A percentile compares a stretch with the other conserved stretches of the same genome.
Evolutionary conservation across 495 filamentous ascomycete genomes (phyloP).

Genomic region (Podospora pseudocomata): DNA sequence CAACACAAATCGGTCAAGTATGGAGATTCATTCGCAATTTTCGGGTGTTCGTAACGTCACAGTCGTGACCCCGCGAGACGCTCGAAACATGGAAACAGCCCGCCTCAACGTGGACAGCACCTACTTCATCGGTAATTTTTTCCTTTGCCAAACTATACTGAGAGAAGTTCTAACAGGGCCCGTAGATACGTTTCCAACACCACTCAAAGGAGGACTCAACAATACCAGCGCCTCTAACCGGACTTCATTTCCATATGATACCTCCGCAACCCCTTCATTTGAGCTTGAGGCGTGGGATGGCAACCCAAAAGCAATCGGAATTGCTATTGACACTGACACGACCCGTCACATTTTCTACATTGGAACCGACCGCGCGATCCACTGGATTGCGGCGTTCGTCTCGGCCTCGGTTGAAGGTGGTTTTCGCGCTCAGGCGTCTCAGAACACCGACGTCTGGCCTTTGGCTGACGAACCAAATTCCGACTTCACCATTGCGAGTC

Average conservation of each 20-base stretch:
- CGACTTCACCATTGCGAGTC: slow-evolving; percentile 23
- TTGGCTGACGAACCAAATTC: slow-evolving; percentile 22
- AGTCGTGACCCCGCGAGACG: slow-evolving; percentile 25
- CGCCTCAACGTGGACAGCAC: slow-evolving; percentile 19
- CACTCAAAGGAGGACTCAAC: slow-evolving; percentile 15
- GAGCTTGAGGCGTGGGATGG: slow-evolving; percentile 25
- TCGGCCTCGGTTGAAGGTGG: slow-evolving; percentile 18
- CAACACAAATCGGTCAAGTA: slow-evolving; percentile 19
- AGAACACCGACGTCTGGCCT: slow-evolving; percentile 16
- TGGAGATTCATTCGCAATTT: slow-evolving; percentile 27
- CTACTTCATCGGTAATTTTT: slow-evolving; percentile 29
- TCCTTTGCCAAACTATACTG: neutral
- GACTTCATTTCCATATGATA: slow-evolving; percentile 14
- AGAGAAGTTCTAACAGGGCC: neutral
- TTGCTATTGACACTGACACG: slow-evolving; percentile 23
- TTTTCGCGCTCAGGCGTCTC: slow-evolving; percentile 8
- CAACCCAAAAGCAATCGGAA: slow-evolving; percentile 22
- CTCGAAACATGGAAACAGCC: slow-evolving; percentile 24
- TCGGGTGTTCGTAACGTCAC: slow-evolving; percentile 24
- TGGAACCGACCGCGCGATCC: slow-evolving; percentile 23
- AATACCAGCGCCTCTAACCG: slow-evolving; percentile 25
- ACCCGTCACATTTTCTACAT: slow-evolving; percentile 31
- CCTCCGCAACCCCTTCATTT: slow-evolving; percentile 11
- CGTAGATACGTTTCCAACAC: slow-evolving; percentile 27
- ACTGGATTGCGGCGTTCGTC: slow-evolving; percentile 18